Conservation (phyloP, 1,284 basidiomycete species). For the Chalciporus sp. region DNA sequence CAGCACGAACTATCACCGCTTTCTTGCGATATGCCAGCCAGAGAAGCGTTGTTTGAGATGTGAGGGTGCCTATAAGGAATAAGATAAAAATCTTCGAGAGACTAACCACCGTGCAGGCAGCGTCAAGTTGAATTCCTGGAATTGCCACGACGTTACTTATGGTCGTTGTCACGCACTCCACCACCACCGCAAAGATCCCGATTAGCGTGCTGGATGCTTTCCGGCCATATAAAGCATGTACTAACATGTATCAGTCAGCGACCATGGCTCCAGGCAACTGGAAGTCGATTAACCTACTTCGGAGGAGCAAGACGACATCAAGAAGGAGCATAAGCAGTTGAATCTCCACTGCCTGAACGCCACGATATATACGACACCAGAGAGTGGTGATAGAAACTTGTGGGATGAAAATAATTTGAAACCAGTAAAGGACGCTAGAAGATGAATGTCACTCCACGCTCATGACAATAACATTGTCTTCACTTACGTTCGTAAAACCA, state of each 20-base stretch:
- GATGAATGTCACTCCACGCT: not conserved
- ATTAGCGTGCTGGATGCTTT: not conserved
- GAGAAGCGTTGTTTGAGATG: slow-evolving; percentile 21
- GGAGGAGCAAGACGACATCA: slow-evolving; percentile 18
- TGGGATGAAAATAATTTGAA: slow-evolving; percentile 4
- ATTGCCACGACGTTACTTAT: slow-evolving; percentile 1
- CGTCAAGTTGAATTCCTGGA: slow-evolving; percentile 13
- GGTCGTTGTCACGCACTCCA: slow-evolving; percentile 6
- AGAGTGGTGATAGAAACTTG: not conserved
- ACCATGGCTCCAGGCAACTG: not conserved
- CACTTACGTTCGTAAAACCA: slow-evolving; percentile 22
- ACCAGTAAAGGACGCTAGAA: slow-evolving; percentile 10
- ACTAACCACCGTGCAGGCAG: slow-evolving; percentile 11
- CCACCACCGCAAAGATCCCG: slow-evolving; percentile 10
- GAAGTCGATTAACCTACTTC: slow-evolving; percentile 16
- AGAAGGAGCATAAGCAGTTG: slow-evolving; percentile 18
- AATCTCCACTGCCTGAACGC: slow-evolving; percentile 14
- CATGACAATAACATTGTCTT: not conserved
- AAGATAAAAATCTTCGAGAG: slow-evolving; percentile 12
- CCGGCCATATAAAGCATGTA: slow-evolving; percentile 21
- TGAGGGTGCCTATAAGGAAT: slow-evolving; percentile 11
- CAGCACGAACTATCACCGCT: not conserved
- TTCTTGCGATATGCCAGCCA: slow-evolving; percentile 22
- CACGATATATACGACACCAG: slow-evolving; percentile 17
- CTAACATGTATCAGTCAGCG: slow-evolving; percentile 9